Evolutionary conservation across 371 early-diverging fungal species (phyloP).

Genomic region (Mortierella sp.): DNA sequence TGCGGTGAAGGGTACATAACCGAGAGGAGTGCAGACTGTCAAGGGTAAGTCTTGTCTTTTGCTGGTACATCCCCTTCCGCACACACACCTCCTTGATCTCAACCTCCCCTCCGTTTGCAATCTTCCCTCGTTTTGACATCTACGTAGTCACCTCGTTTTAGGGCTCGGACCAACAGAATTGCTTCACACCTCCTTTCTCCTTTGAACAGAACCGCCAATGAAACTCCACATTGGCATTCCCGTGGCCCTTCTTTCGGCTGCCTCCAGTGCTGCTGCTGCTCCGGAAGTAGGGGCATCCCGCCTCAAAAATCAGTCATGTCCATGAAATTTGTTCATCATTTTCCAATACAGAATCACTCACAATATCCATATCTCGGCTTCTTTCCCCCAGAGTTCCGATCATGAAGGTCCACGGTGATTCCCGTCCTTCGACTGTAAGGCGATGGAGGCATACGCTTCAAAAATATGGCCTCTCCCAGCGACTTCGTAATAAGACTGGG

Average conservation of each 20-base stretch:
- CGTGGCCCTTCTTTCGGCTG: slow-evolving; percentile 11
- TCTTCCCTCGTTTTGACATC: no score
- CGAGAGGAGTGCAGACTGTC: no score
- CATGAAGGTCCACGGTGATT: neutral
- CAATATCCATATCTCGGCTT: neutral
- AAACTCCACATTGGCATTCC: slow-evolving; percentile 22
- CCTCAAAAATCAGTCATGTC: neutral
- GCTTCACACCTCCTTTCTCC: no score
- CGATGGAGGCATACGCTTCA: slow-evolving; percentile 34
- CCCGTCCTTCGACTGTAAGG: slow-evolving; percentile 27
- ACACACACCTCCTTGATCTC: no score
- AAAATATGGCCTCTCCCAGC: slow-evolving; percentile 34
- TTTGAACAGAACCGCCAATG: neutral
- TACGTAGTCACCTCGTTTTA: no score
- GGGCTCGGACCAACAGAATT: no score
- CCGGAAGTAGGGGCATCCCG: slow-evolving; percentile 8
- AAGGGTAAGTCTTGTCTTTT: no score
- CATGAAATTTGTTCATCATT: neutral
- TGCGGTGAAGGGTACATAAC: no score
- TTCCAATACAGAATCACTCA: neutral
- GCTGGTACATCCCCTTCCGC: no score
- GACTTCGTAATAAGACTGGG: neutral
- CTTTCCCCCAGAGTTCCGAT: slow-evolving; percentile 27
- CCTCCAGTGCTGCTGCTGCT: neutral
- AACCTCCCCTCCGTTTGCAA: no score